Evolutionary conservation across 306 rosid species (phyloP), one percentile per base, ranked within the genome.

Genomic region (Carpinus viminea): DNA sequence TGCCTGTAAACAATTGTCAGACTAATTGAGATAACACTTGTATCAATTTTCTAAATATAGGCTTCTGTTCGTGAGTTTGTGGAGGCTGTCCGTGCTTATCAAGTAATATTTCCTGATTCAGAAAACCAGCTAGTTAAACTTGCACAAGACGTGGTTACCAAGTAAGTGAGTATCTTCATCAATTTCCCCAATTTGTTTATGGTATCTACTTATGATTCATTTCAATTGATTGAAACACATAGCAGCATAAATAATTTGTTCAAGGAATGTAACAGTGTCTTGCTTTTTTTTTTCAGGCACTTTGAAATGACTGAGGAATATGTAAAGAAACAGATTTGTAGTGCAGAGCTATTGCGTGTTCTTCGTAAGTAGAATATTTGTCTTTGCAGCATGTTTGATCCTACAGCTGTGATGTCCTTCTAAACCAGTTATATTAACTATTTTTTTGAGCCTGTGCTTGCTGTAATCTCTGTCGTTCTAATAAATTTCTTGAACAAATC

Each of bases 91-190:
- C 87, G 74, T 80, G 93, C 97, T 71, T 91, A 90, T 83, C 85
- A 84, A 46, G 89, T 84, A 26, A 93, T 93, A 85, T 91, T 93
- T 87, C 91, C 96, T 10, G 93, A 93, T 88, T 93, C 98, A 74
- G 91, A 85, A 62, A 82, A 70, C 59, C 96, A 92, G 75, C 86
- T 91, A 53, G 78, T 85, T 53, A 78, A 85, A 77, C 86, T 91
- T 84, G 90, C 88, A 76, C 90, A 78, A 77, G 91, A 81, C 48
- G 86, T 90, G 75, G 68, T 92, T 69, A 76, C 90, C 81, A 90
- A 82, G 98, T 91, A 78, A 87, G 90, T 41, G 7, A 66, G 51
- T 79, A 68, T 74, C 66, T 71, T 72, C 62, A 51, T 57, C 61
- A 70, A 53, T 43, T 76, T 41, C 41, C 38, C 18, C 17, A 21